phyloP scores from a whole-genome alignment of 192 early-diverging fungal genomes.

The Coemansia sp. region DNA sequence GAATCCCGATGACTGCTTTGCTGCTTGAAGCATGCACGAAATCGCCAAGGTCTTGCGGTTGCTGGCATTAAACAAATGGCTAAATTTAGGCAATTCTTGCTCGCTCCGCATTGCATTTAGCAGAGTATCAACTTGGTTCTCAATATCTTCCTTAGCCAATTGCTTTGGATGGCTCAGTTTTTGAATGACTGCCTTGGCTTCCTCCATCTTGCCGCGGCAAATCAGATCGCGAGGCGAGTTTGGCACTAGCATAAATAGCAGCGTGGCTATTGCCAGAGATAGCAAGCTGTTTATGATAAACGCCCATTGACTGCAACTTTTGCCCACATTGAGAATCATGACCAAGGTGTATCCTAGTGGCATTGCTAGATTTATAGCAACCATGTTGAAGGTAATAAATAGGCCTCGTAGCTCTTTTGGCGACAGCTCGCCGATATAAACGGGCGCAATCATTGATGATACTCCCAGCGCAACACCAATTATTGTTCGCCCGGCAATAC shows the following conservation, averaged over 20 bases:
- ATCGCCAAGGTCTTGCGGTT: constrained; percentile 9
- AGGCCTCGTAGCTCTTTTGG: constrained; percentile 29
- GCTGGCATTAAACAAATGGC: constrained; percentile 13
- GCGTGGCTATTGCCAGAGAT: constrained; percentile 3
- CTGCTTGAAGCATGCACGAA: constrained; percentile 22
- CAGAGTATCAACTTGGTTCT: constrained; percentile 1
- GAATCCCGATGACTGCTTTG: constrained; percentile 30
- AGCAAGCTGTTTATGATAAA: constrained; percentile 13
- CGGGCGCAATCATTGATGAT: constrained; percentile 26
- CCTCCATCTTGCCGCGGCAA: constrained; percentile 3
- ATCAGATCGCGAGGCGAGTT: constrained; percentile 37
- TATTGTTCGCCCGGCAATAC: constrained; percentile 13
- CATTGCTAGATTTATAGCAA: constrained; percentile 24
- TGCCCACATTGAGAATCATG: not conserved
- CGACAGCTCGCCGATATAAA: constrained; percentile 31
- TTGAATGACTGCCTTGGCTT: constrained; percentile 16
- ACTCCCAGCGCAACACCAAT: constrained; percentile 26
- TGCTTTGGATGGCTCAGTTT: constrained; percentile 10
- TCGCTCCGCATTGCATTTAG: constrained; percentile 6
- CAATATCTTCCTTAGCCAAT: not conserved
- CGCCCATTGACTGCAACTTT: constrained; percentile 6
- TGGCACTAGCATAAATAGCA: constrained; percentile 15
- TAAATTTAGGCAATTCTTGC: constrained; percentile 6
- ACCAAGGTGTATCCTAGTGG: constrained; percentile 13
- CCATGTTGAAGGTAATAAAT: constrained; percentile 28